A percentile compares a stretch with the other conserved stretches of the same genome.
Conservation (phyloP, 2,329 filamentous ascomycete species). For the Botrytis deweyae region DNA sequence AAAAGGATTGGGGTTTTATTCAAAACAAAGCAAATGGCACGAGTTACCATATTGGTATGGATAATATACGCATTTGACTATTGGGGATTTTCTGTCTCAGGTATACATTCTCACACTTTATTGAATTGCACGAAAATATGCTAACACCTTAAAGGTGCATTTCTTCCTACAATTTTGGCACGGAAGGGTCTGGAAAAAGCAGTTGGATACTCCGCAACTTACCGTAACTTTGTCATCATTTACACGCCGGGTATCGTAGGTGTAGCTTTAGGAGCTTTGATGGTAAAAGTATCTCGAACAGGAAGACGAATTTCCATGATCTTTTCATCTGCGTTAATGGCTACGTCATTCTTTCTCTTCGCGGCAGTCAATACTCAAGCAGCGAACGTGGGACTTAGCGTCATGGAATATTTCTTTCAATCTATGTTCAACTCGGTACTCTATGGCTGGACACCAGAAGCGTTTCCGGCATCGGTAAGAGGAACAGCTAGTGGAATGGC, state of each 20-base stretch:
- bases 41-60: conserved; percentile 50
- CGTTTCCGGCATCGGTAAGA: conserved; percentile 47
- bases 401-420: conserved; percentile 40
- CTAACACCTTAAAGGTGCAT: conserved; percentile 42
- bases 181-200: conserved; percentile 34
- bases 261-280: conserved; percentile 29
- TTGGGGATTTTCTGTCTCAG: conserved; percentile 46
- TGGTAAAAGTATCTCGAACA: conserved; percentile 28
- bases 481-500: conserved; percentile 55
- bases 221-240: conserved; percentile 41
- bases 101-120: conserved; percentile 39
- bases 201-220: conserved; percentile 37
- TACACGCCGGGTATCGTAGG: conserved; percentile 41
- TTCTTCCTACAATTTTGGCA: conserved; percentile 39
- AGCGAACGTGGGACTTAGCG: conserved; percentile 35
- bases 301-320: conserved; percentile 38
- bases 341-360: conserved; percentile 35
- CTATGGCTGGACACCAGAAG: conserved; percentile 32
- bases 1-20: conserved; percentile 48
- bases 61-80: conserved; percentile 52
- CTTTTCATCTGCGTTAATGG: conserved; percentile 34
- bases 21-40: conserved; percentile 43
- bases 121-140: conserved; percentile 19
- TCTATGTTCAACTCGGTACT: conserved; percentile 33
- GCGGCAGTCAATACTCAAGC: conserved; percentile 34